Conservation (phyloP, 106 monocot species). For the Alisma plantagoaquatica region DNA sequence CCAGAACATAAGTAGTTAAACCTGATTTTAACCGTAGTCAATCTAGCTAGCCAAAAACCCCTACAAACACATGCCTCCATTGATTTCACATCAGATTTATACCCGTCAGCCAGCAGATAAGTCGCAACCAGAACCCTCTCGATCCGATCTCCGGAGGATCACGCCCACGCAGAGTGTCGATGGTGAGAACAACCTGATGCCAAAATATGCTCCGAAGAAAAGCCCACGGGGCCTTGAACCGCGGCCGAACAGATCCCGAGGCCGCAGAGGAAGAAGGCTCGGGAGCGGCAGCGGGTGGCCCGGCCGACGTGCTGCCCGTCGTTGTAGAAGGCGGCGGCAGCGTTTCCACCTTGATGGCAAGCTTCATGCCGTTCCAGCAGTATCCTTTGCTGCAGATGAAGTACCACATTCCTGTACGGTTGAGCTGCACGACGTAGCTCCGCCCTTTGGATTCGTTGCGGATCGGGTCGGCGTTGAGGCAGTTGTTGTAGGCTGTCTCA, state of each 20-base stretch:
- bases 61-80: no score
- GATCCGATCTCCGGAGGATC: no score
- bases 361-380: conserved; percentile 37
- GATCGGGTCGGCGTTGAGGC: conserved; percentile 11
- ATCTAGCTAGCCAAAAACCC: no score
- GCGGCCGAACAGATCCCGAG: not conserved
- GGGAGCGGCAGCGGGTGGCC: conserved; percentile 1
- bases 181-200: no score
- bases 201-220: no score
- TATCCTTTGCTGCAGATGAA: conserved; percentile 35
- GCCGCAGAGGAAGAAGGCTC: not conserved
- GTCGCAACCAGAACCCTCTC: no score
- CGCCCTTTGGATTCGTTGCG: conserved; percentile 1
- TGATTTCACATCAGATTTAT: no score
- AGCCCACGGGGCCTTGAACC: not conserved
- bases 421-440: conserved; percentile 19
- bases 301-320: no score
- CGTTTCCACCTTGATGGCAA: conserved; percentile 16
- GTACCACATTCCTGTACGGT: conserved; percentile 14
- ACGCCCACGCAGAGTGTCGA: no score
- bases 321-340: conserved; percentile 4
- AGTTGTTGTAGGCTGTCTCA: conserved; percentile 21
- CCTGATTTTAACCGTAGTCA: no score
- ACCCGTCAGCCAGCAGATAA: no score
- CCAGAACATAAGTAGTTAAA: no score